phyloP scores from a whole-genome alignment of 2,329 filamentous ascomycete genomes.

The Ciborinia camelliae region DNA sequence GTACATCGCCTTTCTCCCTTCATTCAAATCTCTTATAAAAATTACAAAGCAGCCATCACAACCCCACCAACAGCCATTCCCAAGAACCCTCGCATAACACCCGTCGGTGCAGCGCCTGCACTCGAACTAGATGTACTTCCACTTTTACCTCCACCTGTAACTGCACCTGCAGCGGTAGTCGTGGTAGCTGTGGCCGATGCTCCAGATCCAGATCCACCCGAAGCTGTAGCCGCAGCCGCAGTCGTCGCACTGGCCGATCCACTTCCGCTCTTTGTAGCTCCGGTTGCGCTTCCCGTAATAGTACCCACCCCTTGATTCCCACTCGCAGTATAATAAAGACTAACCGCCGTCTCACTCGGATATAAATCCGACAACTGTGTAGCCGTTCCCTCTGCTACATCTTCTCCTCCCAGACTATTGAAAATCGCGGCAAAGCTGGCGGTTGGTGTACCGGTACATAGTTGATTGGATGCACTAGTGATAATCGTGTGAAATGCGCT shows the following conservation, averaged over 20 bases:
- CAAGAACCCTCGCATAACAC: slow-evolving; percentile 29
- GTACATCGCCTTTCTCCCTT: not conserved
- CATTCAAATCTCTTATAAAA: not conserved
- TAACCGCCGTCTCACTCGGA: slow-evolving; percentile 42
- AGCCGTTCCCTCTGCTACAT: slow-evolving; percentile 36
- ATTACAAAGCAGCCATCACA: slow-evolving; percentile 35
- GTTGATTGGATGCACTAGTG: slow-evolving; percentile 36
- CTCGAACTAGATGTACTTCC: slow-evolving; percentile 26
- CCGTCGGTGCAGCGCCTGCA: slow-evolving; percentile 34
- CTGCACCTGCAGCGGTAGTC: slow-evolving; percentile 2
- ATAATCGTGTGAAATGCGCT: slow-evolving; percentile 40
- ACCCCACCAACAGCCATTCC: slow-evolving; percentile 35
- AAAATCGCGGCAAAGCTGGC: slow-evolving; percentile 40
- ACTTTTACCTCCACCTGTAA: slow-evolving; percentile 19
- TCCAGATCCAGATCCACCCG: not conserved
- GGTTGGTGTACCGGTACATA: slow-evolving; percentile 42
- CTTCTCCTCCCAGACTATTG: slow-evolving; percentile 31
- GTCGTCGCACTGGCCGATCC: slow-evolving; percentile 19
- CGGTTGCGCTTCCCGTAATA: slow-evolving; percentile 43
- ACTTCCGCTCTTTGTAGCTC: slow-evolving; percentile 37
- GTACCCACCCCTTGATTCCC: slow-evolving; percentile 41
- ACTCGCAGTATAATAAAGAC: slow-evolving; percentile 44
- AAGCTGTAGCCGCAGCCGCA: slow-evolving; percentile 6
- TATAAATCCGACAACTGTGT: slow-evolving; percentile 39
- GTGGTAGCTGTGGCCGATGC: not conserved